Evolutionary conservation across 139 green algal species (phyloP).

Genomic region (Coccomyxa sp.): DNA sequence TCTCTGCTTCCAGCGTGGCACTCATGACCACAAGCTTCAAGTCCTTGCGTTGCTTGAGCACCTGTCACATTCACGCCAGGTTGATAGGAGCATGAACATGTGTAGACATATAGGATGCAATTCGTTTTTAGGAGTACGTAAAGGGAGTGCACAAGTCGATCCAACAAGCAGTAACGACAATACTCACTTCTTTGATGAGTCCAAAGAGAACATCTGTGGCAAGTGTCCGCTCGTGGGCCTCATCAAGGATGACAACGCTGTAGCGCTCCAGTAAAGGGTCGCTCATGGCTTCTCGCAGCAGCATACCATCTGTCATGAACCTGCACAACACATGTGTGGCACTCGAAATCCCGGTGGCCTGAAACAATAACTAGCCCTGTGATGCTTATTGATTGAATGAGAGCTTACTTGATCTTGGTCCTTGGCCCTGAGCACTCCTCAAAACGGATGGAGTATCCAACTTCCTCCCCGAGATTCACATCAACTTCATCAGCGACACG

Average conservation of each 20-base stretch:
- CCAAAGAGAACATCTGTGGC: conserved; percentile 86
- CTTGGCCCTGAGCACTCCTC: conserved; percentile 68
- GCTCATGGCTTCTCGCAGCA: conserved; percentile 90
- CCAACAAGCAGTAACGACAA: neutral
- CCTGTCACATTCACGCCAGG: conserved; percentile 25
- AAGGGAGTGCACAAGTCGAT: neutral
- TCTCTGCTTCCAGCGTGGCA: conserved; percentile 98
- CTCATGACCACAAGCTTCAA: conserved; percentile 99
- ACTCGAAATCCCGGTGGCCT: neutral
- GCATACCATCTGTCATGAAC: conserved; percentile 96
- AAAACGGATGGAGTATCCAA: conserved; percentile 89
- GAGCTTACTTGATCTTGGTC: conserved; percentile 72
- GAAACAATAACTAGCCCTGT: neutral
- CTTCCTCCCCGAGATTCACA: conserved; percentile 70
- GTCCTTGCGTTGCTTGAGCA: conserved; percentile 80
- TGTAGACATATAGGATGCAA: neutral
- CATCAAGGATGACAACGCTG: conserved; percentile 80
- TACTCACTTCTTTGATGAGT: conserved; percentile 71
- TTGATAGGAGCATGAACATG: neutral
- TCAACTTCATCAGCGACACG: conserved; percentile 90
- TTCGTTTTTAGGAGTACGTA: neutral
- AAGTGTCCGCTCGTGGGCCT: conserved; percentile 85
- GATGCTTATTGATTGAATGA: neutral
- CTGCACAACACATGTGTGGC: conserved; percentile 28
- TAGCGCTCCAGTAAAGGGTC: conserved; percentile 82